Evolutionary conservation across 805 yeast genomes (phyloP).

Genomic region (Grigorovia jiainica): DNA sequence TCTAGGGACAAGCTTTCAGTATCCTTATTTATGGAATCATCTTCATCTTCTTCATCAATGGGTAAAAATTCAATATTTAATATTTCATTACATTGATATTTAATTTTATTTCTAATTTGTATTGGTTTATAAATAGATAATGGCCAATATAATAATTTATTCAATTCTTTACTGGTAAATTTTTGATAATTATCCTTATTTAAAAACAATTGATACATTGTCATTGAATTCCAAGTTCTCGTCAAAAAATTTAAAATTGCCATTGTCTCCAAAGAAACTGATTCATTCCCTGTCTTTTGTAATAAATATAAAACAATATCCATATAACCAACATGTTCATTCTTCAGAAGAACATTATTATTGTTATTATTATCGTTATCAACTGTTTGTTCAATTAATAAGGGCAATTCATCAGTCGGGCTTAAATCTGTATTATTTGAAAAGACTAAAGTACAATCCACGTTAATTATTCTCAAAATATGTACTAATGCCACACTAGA

Average conservation of each 20-base stretch:
- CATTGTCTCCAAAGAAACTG: not conserved
- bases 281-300: not conserved
- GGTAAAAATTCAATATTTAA: constrained; percentile 10
- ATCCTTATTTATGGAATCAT: constrained; percentile 6
- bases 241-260: constrained; percentile 26
- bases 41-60: constrained; percentile 15
- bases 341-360: constrained; percentile 5
- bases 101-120: constrained; percentile 11
- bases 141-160: constrained; percentile 53
- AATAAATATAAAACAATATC: constrained; percentile 31
- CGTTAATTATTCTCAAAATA: constrained; percentile 6
- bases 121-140: constrained; percentile 62
- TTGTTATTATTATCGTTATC: constrained; percentile 6
- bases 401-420: constrained; percentile 41
- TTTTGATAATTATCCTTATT: constrained; percentile 50
- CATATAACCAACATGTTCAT: constrained; percentile 29
- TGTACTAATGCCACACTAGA: constrained; percentile 25
- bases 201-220: constrained; percentile 48
- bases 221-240: constrained; percentile 36
- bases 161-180: constrained; percentile 48
- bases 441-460: constrained; percentile 33
- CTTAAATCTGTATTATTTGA: constrained; percentile 53
- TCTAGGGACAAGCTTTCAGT: constrained; percentile 3
- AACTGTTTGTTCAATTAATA: constrained; percentile 22
- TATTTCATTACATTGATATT: constrained; percentile 12